phyloP scores from a whole-genome alignment of 495 filamentous ascomycete species.

The Emericellopsis terricola region DNA sequence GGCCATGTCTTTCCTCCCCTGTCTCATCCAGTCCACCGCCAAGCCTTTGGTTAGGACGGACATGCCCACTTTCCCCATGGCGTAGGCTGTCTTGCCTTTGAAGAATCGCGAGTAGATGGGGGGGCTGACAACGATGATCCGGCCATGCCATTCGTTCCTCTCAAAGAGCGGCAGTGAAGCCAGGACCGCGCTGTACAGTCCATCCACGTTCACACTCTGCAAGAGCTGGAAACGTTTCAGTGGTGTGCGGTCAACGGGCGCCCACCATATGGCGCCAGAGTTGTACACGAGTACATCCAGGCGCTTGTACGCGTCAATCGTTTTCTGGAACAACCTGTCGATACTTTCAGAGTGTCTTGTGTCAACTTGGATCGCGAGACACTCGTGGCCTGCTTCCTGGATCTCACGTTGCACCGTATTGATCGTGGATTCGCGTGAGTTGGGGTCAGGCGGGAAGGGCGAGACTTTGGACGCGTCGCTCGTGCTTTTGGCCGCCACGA shows the following conservation, averaged over 20 bases:
- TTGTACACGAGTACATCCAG: slow-evolving; percentile 71
- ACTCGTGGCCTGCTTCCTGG: slow-evolving; percentile 40
- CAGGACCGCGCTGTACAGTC: slow-evolving; percentile 51
- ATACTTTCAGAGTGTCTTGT: slow-evolving; percentile 47
- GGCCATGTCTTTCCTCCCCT: slow-evolving; percentile 45
- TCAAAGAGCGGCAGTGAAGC: slow-evolving; percentile 43
- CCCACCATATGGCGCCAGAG: slow-evolving; percentile 79
- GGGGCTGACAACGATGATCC: slow-evolving; percentile 67
- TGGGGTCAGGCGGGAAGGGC: slow-evolving; percentile 54
- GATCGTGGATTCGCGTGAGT: slow-evolving; percentile 65
- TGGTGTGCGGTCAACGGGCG: slow-evolving; percentile 53
- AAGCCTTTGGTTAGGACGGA: slow-evolving; percentile 63
- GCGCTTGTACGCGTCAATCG: slow-evolving; percentile 39
- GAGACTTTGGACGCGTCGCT: slow-evolving; percentile 42
- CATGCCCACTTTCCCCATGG: slow-evolving; percentile 78
- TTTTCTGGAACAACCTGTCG: slow-evolving; percentile 38
- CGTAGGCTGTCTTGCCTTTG: slow-evolving; percentile 73
- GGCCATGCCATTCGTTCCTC: slow-evolving; percentile 28
- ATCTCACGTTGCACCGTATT: slow-evolving; percentile 73
- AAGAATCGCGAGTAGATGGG: slow-evolving; percentile 84
- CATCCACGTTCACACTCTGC: slow-evolving; percentile 67
- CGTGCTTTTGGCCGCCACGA: slow-evolving; percentile 67
- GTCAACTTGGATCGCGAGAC: slow-evolving; percentile 52
- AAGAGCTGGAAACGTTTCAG: slow-evolving; percentile 66
- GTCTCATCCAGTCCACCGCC: slow-evolving; percentile 63